Conservation (phyloP, 2,329 filamentous ascomycete species). For the Daldinia sp. region DNA sequence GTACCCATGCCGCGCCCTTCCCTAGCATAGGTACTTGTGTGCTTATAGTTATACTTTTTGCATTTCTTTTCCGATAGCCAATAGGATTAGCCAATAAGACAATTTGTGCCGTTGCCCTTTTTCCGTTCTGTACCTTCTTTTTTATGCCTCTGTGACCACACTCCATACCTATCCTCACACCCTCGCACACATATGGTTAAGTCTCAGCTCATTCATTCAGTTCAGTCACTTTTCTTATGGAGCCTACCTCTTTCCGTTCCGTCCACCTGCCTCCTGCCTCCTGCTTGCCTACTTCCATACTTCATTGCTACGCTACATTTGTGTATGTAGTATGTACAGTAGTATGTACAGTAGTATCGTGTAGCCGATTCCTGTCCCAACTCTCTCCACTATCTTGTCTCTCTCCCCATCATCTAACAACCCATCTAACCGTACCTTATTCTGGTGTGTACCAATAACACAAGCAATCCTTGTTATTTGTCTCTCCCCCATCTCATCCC, state of each 20-base stretch:
- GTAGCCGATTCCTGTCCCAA: conserved; percentile 20
- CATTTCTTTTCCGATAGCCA: neutral
- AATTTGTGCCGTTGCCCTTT: conserved; percentile 12
- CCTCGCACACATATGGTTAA: conserved; percentile 1
- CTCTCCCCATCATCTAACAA: conserved; percentile 29
- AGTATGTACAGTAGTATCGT: conserved; percentile 10
- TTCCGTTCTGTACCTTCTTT: conserved; percentile 13
- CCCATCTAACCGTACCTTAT: too few relatives aligned
- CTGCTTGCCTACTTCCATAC: conserved; percentile 30
- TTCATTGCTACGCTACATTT: neutral
- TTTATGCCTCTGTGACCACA: neutral
- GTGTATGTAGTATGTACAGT: too few relatives aligned
- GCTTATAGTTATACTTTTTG: too few relatives aligned
- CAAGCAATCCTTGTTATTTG: conserved; percentile 40
- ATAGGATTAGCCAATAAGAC: conserved; percentile 5
- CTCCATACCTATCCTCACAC: conserved; percentile 1
- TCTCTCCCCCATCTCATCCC: conserved; percentile 41
- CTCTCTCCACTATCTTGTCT: neutral
- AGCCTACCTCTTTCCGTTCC: conserved; percentile 22
- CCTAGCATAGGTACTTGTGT: conserved; percentile 15
- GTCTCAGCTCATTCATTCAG: conserved; percentile 29
- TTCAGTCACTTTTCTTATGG: conserved; percentile 23
- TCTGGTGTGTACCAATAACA: conserved; percentile 25
- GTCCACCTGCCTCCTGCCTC: conserved; percentile 27
- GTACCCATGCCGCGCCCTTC: conserved; percentile 5